Conservation (phyloP, 2,329 filamentous ascomycete species). For the Penicillium palitans region DNA sequence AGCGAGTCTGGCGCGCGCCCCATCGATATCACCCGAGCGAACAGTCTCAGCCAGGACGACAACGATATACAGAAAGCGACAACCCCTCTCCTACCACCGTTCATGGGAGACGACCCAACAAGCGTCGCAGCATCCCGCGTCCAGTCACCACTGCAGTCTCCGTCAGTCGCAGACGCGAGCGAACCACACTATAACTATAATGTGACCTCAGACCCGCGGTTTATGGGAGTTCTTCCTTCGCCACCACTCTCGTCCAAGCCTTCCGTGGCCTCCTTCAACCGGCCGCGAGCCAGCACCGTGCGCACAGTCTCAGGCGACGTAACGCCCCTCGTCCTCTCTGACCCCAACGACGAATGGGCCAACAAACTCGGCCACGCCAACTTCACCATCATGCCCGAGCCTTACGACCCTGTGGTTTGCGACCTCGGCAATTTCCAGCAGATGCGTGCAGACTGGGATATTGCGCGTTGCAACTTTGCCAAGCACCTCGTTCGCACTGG, state of each 20-base stretch:
- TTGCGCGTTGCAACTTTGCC: slow-evolving; percentile 80
- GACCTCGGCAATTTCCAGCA: slow-evolving; percentile 62
- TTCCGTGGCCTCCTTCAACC: slow-evolving; percentile 72
- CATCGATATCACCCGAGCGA: slow-evolving; percentile 57
- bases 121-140: slow-evolving; percentile 56
- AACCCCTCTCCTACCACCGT: slow-evolving; percentile 81
- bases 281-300: slow-evolving; percentile 48
- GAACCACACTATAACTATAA: slow-evolving; percentile 44
- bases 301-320: slow-evolving; percentile 47
- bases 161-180: slow-evolving; percentile 67
- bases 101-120: slow-evolving; percentile 63
- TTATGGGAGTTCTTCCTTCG: slow-evolving; percentile 56
- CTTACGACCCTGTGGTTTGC: slow-evolving; percentile 67
- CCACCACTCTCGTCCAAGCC: slow-evolving; percentile 76
- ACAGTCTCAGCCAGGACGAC: slow-evolving; percentile 49
- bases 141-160: slow-evolving; percentile 83
- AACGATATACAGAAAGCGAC: slow-evolving; percentile 66
- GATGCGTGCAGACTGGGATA: slow-evolving; percentile 77
- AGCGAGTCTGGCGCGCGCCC: slow-evolving; percentile 52
- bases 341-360: slow-evolving; percentile 74
- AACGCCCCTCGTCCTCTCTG: slow-evolving; percentile 64
- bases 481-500: slow-evolving; percentile 84
- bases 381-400: slow-evolving; percentile 81
- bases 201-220: slow-evolving; percentile 52
- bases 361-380: slow-evolving; percentile 87